Percentiles rank a stretch among this genome's conserved stretches.
These are phyloP conservation scores for Cyamopsis tetragonoloba DNA, from an alignment of 306 rosid species.

Conservation along the genomic window DNA sequence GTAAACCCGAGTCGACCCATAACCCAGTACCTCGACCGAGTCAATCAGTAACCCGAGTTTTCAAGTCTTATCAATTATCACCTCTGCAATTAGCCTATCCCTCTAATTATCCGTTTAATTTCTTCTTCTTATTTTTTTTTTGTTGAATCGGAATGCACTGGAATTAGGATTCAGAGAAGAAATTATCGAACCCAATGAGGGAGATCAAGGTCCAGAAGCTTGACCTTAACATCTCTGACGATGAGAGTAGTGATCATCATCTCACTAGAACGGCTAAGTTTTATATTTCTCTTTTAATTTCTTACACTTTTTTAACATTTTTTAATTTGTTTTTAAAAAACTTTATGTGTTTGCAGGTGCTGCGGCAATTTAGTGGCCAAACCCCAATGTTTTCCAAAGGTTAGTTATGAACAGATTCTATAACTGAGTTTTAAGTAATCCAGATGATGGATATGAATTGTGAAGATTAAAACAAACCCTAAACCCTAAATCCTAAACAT, in stretches of 20 bases:
- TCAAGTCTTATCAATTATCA: too few relatives aligned
- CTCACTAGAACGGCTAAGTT: conserved; percentile 80
- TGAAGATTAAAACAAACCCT: too few relatives aligned
- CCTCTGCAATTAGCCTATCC: too few relatives aligned
- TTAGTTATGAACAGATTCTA: not conserved
- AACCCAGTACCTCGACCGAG: too few relatives aligned
- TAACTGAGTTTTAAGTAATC: conserved; percentile 7
- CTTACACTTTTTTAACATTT: not conserved
- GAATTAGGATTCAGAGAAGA: conserved; percentile 71
- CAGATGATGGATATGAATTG: not conserved
- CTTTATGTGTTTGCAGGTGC: conserved; percentile 38
- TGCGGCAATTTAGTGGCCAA: conserved; percentile 80
- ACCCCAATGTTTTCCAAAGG: conserved; percentile 65
- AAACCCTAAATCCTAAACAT: too few relatives aligned
- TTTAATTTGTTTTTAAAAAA: not conserved
- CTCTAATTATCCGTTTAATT: too few relatives aligned
- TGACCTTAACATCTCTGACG: conserved; percentile 76
- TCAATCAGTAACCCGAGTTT: too few relatives aligned
- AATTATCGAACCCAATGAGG: conserved; percentile 73
- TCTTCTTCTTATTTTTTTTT: not conserved
- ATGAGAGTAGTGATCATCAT: conserved; percentile 79
- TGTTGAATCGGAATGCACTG: not conserved
- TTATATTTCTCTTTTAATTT: not conserved
- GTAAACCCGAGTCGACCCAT: too few relatives aligned
- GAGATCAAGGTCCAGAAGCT: conserved; percentile 76